Base-by-base conservation (phyloP, 352 stramenopile genomes). In the Globisporangium lucens region DNA sequence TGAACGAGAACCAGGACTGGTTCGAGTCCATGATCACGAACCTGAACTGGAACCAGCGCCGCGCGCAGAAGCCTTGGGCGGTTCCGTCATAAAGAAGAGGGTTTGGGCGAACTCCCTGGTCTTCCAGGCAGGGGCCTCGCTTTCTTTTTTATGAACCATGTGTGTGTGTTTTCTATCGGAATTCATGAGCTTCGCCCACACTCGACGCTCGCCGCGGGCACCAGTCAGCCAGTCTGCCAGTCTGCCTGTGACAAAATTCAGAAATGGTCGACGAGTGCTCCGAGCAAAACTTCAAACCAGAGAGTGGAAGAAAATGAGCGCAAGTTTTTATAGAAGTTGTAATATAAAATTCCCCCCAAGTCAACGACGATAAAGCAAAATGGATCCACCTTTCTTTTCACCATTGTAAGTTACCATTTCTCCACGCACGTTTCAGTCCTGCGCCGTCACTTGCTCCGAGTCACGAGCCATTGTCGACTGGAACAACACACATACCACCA, bases 31-130 rank as follows among this genome's bases (percentile, higher is more conserved):
- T 98, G 81, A 96, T 96, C 70, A 90, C 87, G 15, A 95, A 96
- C 65, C 81, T 98, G n/a, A 95, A 97, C 74, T 98, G 91, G 91
- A 98, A 98, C 76, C 87, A 93, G 70, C 88, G 84, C 36, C 84
- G 85, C 24, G 80, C 80, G 20, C 85, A 94, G 62, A 96, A 96
- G 68, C 89, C 89, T 2, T 95, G 86, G 84, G 66, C 9, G 9
- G 27, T 82, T 17, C 63, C 78, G 30, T 22, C 56, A 13, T 69
- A 52, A 59, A 52, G 3, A n/a, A 13, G 13, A 20, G 10, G 12
- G 15, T 29, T 58, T 29, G 15, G 43, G 17, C 43, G 17, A 51
- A 51, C 12, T 24, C 17, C 43, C 5, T 59, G 53, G 7, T 33
- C 35, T n/a, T 10, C 36, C 17, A 58, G 7, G 53, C 38, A 17